Base-by-base conservation (phyloP, 2,329 filamentous ascomycete genomes). In the Pestalotiopsis sp. region DNA sequence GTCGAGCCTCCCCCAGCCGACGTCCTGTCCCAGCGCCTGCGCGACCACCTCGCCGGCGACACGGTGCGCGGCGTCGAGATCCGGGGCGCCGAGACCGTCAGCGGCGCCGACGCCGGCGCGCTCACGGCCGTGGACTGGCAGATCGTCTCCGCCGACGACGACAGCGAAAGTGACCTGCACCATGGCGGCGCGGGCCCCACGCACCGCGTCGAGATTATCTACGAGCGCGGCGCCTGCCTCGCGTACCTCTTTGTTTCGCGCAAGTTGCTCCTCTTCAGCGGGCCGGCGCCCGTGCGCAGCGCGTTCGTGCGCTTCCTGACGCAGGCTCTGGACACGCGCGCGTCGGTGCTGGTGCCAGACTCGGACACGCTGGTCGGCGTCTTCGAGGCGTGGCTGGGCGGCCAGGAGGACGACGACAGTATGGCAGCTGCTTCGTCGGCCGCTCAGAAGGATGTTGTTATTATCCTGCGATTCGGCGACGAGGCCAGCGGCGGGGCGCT, bases 51-150 rank as follows among this genome's bases (percentile, higher is more conserved):
- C 0, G 86, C 89, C 0, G 87, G 87, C 17, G 87, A 90, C 72
- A 84, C 88, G 1, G 85, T 90, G n/a, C 85, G 88, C 67, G 88
- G 88, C 58, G 84, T 90, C 20, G 86, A 89, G 71, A 83, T 90
- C 20, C 83, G 83, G 0, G 73, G 86, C 4, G 81, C 83, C 63
- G 59, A 41, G 25, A 59, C 23, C 17, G 78, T 80, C 4, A 72
- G 69, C 12, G 75, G 74, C 3, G 68, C 76, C 4, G 81, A 80
- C 20, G 83, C 84, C 31, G 81, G 72, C 6, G 70, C 75, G 0
- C 73, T 84, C 25, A 79, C 79, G 17, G 27, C n/a, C 27, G 56
- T 60, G 45, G 56, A 59, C 31, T 27, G 36, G 65, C 52, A 45
- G 25, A 23, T 49, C 13, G 14, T 36, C 57, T 6, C 57, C 4